phyloP scores from a whole-genome alignment of 176 grass and related monocot genomes.

The Stipa capillata region DNA sequence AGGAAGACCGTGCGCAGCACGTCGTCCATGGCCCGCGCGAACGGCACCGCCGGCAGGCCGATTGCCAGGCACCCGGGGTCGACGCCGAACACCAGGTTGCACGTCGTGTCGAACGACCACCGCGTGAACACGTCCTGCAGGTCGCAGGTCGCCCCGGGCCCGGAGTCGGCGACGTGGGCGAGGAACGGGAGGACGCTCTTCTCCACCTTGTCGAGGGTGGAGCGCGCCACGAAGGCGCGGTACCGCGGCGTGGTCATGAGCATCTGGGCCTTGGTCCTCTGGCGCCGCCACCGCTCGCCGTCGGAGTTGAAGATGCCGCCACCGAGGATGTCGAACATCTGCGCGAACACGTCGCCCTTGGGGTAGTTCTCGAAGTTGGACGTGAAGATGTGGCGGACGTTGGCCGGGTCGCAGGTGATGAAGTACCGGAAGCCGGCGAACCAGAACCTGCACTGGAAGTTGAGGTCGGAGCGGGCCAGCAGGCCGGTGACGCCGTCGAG shows the following conservation, averaged over 20 bases:
- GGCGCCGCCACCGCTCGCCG: constrained; percentile 36
- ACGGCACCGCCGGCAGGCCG: constrained; percentile 25
- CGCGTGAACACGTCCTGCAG: constrained; percentile 44
- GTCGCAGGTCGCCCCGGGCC: background rate
- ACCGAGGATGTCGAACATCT: no score
- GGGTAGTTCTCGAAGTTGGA: constrained; percentile 47
- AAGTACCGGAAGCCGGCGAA: constrained; percentile 16
- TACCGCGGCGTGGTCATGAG: constrained; percentile 17
- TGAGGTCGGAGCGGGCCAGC: constrained; percentile 8
- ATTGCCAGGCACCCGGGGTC: constrained; percentile 29
- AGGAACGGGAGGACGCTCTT: constrained; percentile 26
- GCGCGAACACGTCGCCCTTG: no score
- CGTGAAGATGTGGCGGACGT: constrained; percentile 45
- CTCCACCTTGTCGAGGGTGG: constrained; percentile 30
- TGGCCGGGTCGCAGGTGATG: constrained; percentile 31
- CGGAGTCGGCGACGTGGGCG: background rate
- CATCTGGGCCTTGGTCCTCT: constrained; percentile 28
- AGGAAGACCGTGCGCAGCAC: constrained; percentile 29
- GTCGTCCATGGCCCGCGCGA: constrained; percentile 44
- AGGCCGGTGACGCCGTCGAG: constrained; percentile 5
- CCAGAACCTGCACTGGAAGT: constrained; percentile 24
- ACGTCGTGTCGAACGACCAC: constrained; percentile 37
- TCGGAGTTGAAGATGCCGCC: constrained; percentile 41
- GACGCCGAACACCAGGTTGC: constrained; percentile 39
- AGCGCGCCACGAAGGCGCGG: constrained; percentile 11